Evolutionary conservation across 2,329 filamentous ascomycete species (phyloP), one percentile per base, ranked within the genome.

Genomic region (Colletotrichum agaves): DNA sequence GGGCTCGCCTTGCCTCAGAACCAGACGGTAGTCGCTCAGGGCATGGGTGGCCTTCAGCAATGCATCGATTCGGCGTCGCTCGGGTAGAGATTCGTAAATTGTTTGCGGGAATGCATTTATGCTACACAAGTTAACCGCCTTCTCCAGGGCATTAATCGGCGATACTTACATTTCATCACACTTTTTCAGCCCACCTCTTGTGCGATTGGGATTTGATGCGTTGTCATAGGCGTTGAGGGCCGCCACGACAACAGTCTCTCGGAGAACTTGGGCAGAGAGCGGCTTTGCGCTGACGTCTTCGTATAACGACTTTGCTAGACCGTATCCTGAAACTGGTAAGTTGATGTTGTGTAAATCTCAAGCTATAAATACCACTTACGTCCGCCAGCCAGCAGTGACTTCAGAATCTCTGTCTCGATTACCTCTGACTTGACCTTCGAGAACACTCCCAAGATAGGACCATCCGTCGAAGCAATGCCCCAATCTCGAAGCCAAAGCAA

Each of bases 171-270:
- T 91, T 56, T 93, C 90, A 71, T 91, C 85, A 50, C 91, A 93
- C 76, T 89, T 93, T 78, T 93, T 93, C 73, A 96, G 84, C 0
- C 91, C 91, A 15, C 93, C 93, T 71, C 92, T 85, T 2, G 87
- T 92, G 62, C 88, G 88, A 72, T 95, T 94, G 0, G 91, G 91
- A 73, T 96, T 96, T 21, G 91, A 92, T 3, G 93, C 92, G 74
- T 93, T 93, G 74, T 96, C 93, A 74, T 94, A 96, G 4, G 90
- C 87, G 61, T 87, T 84, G 80, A 94, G 85, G 1, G 90, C 90
- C 52, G 88, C 84, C 1, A 83, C 82, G 46, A 92, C 80, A 8
- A 93, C 81, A 1, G 88, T 87, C 4, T 88, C 84, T 73, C 88
- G 86, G 1, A 93, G 78, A 6, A 83, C 76, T 3, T 84, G 77